Evolutionary conservation across 768 basidiomycete species (phyloP).

Genomic region (Candolleomyces aberdarensis): DNA sequence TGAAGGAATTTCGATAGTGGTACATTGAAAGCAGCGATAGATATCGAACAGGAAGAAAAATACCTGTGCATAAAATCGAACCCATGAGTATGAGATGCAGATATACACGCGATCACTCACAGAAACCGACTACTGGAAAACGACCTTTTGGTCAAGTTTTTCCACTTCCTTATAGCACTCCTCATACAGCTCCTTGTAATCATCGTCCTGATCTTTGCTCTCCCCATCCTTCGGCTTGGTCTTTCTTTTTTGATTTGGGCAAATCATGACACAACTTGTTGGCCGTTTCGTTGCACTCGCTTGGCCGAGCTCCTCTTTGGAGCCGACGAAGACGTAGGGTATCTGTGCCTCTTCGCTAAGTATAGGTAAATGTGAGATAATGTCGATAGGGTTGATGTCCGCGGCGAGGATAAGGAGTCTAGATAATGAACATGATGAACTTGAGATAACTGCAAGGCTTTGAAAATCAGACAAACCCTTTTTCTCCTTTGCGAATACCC

Average conservation of each 20-base stretch:
- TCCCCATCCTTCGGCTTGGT: constrained; percentile 58
- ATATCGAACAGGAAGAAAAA: not conserved
- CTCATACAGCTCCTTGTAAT: constrained; percentile 83
- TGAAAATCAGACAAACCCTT: constrained; percentile 59
- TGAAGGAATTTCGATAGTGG: too few relatives aligned
- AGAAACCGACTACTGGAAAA: constrained; percentile 43
- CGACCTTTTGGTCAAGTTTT: constrained; percentile 68
- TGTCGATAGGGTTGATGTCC: constrained; percentile 97
- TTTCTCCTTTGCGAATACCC: constrained; percentile 94
- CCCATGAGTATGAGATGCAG: constrained; percentile 1
- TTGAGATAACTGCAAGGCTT: not conserved
- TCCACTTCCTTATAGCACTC: constrained; percentile 86
- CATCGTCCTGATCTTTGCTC: constrained; percentile 67
- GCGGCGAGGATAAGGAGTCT: constrained; percentile 91
- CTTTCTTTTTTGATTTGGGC: constrained; percentile 76
- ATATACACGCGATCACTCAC: constrained; percentile 4
- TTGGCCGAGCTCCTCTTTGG: constrained; percentile 94
- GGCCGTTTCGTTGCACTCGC: constrained; percentile 97
- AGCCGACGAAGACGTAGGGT: constrained; percentile 86
- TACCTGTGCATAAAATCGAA: constrained; percentile 4
- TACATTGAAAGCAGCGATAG: too few relatives aligned
- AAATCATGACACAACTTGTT: constrained; percentile 96
- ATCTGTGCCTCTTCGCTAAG: constrained; percentile 91
- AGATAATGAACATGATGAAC: constrained; percentile 5
- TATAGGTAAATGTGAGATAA: constrained; percentile 94